Percentiles rank a stretch among this genome's conserved stretches.
phyloP scores from a whole-genome alignment of 2,329 filamentous ascomycete species.

The Aspergillus ibericus region DNA sequence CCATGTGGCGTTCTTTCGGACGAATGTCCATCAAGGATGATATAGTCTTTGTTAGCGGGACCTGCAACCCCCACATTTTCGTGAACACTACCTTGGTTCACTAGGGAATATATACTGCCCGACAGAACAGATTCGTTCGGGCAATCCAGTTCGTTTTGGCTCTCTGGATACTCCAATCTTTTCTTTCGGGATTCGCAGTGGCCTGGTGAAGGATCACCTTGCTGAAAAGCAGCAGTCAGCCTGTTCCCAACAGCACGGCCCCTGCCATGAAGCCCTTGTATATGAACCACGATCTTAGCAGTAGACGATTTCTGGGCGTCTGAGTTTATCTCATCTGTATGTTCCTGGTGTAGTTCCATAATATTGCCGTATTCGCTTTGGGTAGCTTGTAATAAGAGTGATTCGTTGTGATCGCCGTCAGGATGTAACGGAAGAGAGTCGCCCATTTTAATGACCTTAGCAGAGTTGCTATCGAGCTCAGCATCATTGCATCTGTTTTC shows the following conservation, averaged over 20 bases:
- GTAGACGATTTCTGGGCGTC: neutral
- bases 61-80: too few relatives aligned
- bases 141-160: neutral
- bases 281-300: neutral
- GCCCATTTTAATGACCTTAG: neutral
- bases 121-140: neutral
- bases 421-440: neutral
- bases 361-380: neutral
- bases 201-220: neutral
- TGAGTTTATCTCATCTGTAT: too few relatives aligned
- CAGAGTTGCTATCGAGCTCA: neutral
- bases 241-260: constrained; percentile 25
- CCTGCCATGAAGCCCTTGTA: constrained; percentile 16
- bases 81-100: neutral
- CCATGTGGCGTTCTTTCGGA: neutral
- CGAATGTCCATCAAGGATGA: neutral
- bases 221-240: constrained; percentile 22
- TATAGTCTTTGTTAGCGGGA: neutral
- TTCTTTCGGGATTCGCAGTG: neutral
- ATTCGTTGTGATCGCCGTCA: neutral
- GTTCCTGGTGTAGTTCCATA: neutral
- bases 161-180: neutral
- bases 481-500: neutral
- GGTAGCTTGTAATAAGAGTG: neutral
- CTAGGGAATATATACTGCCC: neutral